These are phyloP conservation scores for Citrus trifoliata DNA, from an alignment of 345 rosid genomes.

Conservation along the genomic window DNA sequence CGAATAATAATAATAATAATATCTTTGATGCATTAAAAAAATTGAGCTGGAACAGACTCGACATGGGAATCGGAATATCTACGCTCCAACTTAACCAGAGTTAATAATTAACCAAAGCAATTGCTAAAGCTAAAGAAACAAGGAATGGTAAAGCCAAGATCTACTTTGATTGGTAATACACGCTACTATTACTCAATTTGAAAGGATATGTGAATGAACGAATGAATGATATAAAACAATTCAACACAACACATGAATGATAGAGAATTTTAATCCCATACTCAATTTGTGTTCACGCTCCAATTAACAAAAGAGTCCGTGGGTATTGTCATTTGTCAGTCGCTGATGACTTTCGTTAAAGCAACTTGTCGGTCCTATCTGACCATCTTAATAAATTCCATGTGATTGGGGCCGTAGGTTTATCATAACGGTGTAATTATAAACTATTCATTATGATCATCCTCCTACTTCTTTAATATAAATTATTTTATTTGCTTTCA, in stretches of 20 bases:
- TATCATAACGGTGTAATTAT: constrained; percentile 7
- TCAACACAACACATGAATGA: neutral
- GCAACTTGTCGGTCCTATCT: constrained; percentile 28
- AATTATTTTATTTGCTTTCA: neutral
- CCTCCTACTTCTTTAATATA: neutral
- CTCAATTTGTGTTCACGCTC: constrained; percentile 4
- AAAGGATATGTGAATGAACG: neutral
- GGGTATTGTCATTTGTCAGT: constrained; percentile 1
- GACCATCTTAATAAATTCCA: constrained; percentile 28
- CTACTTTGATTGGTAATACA: constrained; percentile 6
- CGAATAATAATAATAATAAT: neutral
- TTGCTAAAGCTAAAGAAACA: neutral
- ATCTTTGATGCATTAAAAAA: neutral
- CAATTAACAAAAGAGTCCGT: constrained; percentile 1
- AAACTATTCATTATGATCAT: neutral
- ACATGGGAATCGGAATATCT: constrained; percentile 28
- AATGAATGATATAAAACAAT: neutral
- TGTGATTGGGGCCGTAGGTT: constrained; percentile 40
- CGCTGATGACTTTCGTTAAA: constrained; percentile 18
- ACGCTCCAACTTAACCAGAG: constrained; percentile 26
- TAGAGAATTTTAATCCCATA: constrained; percentile 13
- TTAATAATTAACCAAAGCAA: neutral
- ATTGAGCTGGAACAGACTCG: constrained; percentile 47
- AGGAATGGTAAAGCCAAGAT: neutral
- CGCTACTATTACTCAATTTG: neutral